Base-by-base conservation (phyloP, 2,329 filamentous ascomycete species). In the Beauveria sp. region DNA sequence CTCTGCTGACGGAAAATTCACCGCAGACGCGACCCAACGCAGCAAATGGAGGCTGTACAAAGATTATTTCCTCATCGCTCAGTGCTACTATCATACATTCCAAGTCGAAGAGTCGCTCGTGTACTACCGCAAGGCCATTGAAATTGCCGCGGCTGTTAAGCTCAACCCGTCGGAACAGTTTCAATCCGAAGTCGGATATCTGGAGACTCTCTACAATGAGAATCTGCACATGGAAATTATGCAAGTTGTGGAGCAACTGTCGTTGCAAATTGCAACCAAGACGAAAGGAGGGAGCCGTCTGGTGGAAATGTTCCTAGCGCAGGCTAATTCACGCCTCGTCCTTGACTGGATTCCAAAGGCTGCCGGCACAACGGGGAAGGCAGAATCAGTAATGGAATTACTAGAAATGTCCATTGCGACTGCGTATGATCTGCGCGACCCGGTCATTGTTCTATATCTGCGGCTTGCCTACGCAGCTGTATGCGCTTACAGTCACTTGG, bases 311-410 rank as follows among this genome's bases (percentile, higher is more conserved):
- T 59, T 77, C 7, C 64, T 77, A 0, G 69, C 70, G 18, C 71
- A 75, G 24, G 68, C 69, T 55, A 74, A 69, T 59, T 72, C 68
- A 24, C 67, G 63, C 9, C 64, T 71, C 4, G 69, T 75, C 1
- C 66, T 74, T 30, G 75, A 77, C 57, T 76, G 74, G 73, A 71
- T 77, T 6, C 75, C 75, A 14, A 73, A 72, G n/a, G 74, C 76
- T 1, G 75, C 73, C 0, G 70, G 72, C 54, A 75, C 74, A 43
- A 69, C 69, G 0, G 67, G 68, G 3, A 67, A 71, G 61, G 68
- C 69, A 0, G 67, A 67, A 0, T 69, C 72, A 9, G 63, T 75
- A 14, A 62, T 72, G 0, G 65, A 71, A 0, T 66, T 68, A 1
- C 68, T 76, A 3, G 65, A 70, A 22, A 61, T 65, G 26, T 70